Percentiles rank a stretch among this genome's conserved stretches.
Evolutionary conservation across 441 rosid species (phyloP).

Genomic region (Euphorbia celastroides): DNA sequence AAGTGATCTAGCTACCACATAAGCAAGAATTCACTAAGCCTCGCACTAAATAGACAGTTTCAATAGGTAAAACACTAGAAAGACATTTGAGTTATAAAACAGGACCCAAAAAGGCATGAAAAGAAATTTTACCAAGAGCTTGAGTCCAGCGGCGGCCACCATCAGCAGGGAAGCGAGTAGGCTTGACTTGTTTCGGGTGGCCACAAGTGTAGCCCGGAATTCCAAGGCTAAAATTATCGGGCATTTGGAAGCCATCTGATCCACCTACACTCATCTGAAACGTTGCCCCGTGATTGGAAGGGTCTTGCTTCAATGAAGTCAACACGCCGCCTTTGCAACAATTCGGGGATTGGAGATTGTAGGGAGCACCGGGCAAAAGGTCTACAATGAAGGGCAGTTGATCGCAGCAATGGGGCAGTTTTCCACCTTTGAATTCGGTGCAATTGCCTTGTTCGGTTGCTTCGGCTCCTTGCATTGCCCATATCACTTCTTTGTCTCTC

Average conservation of each 20-base stretch:
- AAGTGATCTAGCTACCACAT: too few species aligned
- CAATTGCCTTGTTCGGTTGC: slow-evolving; percentile 87
- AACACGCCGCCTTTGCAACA: slow-evolving; percentile 78
- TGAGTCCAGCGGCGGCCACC: slow-evolving; percentile 75
- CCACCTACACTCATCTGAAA: slow-evolving; percentile 41
- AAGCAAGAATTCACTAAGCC: too few species aligned
- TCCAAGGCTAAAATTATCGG: slow-evolving; percentile 52
- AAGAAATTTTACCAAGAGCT: slow-evolving; percentile 47
- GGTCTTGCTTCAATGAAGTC: slow-evolving; percentile 57
- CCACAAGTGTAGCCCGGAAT: slow-evolving; percentile 66
- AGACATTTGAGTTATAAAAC: too few species aligned
- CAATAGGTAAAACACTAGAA: background rate
- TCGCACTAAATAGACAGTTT: too few species aligned
- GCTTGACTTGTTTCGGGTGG: slow-evolving; percentile 28
- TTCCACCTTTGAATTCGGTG: slow-evolving; percentile 31
- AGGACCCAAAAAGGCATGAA: too few species aligned
- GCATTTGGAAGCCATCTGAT: slow-evolving; percentile 30
- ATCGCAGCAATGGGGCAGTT: slow-evolving; percentile 69
- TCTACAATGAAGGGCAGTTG: slow-evolving; percentile 59
- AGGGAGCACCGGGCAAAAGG: slow-evolving; percentile 62
- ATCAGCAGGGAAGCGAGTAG: slow-evolving; percentile 35
- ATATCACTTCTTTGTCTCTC: slow-evolving; percentile 54
- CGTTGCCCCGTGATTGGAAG: slow-evolving; percentile 29
- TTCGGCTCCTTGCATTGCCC: slow-evolving; percentile 72
- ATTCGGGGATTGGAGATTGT: slow-evolving; percentile 40